phyloP scores from a whole-genome alignment of 2,329 filamentous ascomycete genomes.

The Sporothrix pallida region DNA sequence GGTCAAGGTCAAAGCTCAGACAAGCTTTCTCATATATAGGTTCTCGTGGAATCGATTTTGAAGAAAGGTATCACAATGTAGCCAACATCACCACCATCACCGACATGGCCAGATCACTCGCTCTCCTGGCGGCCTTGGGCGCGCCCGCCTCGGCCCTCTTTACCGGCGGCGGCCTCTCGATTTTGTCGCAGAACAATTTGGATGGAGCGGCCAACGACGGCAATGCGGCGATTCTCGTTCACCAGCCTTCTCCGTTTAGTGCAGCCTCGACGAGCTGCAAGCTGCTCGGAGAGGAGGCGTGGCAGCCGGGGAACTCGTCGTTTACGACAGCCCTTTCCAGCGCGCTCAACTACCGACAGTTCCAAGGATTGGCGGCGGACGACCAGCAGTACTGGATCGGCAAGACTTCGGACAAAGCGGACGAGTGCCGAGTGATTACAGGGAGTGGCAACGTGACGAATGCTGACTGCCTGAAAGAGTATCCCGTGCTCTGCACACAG shows the following conservation, averaged over 20 bases:
- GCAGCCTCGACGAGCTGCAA: slow-evolving; percentile 31
- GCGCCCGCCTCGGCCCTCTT: not conserved
- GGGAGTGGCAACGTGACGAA: slow-evolving; percentile 47
- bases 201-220: slow-evolving; percentile 32
- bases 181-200: slow-evolving; percentile 28
- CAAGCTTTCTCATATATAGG: no score
- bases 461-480: slow-evolving; percentile 43
- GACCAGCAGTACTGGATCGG: slow-evolving; percentile 42
- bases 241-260: slow-evolving; percentile 31
- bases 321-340: slow-evolving; percentile 38
- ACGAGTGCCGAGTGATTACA: slow-evolving; percentile 41
- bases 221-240: slow-evolving; percentile 35
- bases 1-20: no score
- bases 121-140: not conserved
- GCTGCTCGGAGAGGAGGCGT: slow-evolving; percentile 35
- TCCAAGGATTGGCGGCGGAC: slow-evolving; percentile 35
- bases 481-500: slow-evolving; percentile 45
- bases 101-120: not conserved
- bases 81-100: not conserved
- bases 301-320: slow-evolving; percentile 39
- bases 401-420: slow-evolving; percentile 31
- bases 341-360: slow-evolving; percentile 40
- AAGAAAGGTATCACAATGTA: no score
- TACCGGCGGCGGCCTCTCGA: slow-evolving; percentile 29
- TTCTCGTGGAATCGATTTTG: no score